Base-by-base conservation (phyloP, 306 rosid species). In the Crataegus laevigata region DNA sequence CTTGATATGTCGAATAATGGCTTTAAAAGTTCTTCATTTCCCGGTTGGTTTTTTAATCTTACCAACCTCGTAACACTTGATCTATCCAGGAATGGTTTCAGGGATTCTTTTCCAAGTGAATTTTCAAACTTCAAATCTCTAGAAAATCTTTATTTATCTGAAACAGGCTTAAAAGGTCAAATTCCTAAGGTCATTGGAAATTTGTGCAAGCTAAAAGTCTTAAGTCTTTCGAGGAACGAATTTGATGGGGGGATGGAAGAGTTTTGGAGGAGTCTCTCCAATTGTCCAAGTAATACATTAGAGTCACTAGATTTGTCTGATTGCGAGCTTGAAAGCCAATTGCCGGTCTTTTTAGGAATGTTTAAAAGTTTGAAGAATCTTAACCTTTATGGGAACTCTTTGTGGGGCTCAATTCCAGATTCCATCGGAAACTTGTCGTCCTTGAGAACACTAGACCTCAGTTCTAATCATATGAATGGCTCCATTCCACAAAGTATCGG, bases 401-500 rank as follows among this genome's bases (percentile, higher is more conserved):
- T 43, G 18, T 25, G 72, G 59, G 54, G 54, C 54, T 47, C 52
- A 14, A 45, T 45, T 45, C 19, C 52, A 45, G 52, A 45, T 45
- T 45, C 2, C 52, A 45, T 45, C 7, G 52, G 52, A 45, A 45
- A 45, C 7, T 45, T 45, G 52, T 45, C 52, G 2, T 45, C 52
- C 7, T 45, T 45, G 2, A 2, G 5, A 45, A 45, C 52, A 14
- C 17, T 45, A 5, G 52, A 45, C 52, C 5, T 45, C 19, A 4
- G 0, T 14, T 3, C 0, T 14, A 45, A 45, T 45, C 14, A 45
- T 1, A 45, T 45, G 52, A 45, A 45, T 0, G 84, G 82, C 21
- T 52, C 43, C 36, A 74, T 80, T 72, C 87, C 81, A 3, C 30
- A 77, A 21, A 74, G 83, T 79, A 12, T 87, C 14, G 88, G 90